Base-by-base conservation (phyloP, 2,329 filamentous ascomycete species). In the Phaeosphaeria sp. region DNA sequence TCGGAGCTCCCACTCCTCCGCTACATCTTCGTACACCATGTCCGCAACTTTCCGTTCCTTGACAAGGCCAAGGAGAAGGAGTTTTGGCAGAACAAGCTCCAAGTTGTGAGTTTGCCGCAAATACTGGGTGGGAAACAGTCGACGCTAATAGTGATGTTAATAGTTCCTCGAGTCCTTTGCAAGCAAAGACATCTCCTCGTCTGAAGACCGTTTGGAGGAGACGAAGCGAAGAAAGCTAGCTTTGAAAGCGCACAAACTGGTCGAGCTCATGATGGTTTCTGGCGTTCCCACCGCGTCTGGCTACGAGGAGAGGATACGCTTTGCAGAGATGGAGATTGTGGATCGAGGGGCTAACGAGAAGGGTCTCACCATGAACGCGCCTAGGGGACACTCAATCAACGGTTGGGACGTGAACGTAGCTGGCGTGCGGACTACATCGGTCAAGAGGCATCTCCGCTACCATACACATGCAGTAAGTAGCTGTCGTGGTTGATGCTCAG, bases 261-360 rank as follows among this genome's bases (percentile, higher is more conserved):
- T 99, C 11, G 95, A 99, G 82, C 83, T 99, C 60, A 99, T 99
- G 95, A 97, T 99, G 93, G 95, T 99, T 8, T 98, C 94, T 7
- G 95, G 95, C 39, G 90, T 99, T 56, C 92, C 91, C 33, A 99
- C 95, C 1, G 93, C 95, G 3, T 97, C 93, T 4, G 95, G 95
- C 2, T 99, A 98, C 75, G 95, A 99, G 78, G 95, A 99, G 81
- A 88, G 95, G 56, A 97, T 99, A 73, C 88, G 93, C 50, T 99
- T 99, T 75, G 92, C 93, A 1, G 95, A 99, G 79, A 90, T 99
- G 79, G 95, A 99, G 74, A 93, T 98, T 22, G 92, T 99, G 25
- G 95, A 99, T 73, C 87, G 92, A 63, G 91, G 92, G 53, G 93
- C 95, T 44, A 96, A 97, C 72, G 93, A 97, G 58, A 91, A 92